Percentiles rank a stretch among this genome's conserved stretches.
These are phyloP conservation scores for Platanthera zijinensis DNA, from an alignment of 106 monocot species.

Conservation along the genomic window DNA sequence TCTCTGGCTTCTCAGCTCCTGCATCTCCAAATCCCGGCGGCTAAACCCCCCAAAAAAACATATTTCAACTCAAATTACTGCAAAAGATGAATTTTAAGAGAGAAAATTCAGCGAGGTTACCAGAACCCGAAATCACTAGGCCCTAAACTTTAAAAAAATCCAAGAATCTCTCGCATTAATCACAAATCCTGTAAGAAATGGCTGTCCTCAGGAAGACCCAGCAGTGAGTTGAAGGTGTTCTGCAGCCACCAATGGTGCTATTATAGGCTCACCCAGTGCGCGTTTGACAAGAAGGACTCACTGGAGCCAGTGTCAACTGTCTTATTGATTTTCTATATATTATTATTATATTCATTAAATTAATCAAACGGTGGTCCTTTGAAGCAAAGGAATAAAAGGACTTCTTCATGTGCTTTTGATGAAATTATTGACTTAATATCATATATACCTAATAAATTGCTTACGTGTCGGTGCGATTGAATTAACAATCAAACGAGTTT, in stretches of 20 bases:
- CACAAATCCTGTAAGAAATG: background rate
- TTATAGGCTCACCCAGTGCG: conserved; percentile 3
- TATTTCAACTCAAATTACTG: background rate
- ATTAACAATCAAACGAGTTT: background rate
- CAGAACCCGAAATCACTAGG: background rate
- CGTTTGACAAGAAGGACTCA: conserved; percentile 1
- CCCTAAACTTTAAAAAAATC: background rate
- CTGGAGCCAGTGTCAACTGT: conserved; percentile 6
- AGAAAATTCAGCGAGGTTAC: background rate
- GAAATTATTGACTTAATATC: background rate
- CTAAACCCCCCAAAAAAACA: background rate
- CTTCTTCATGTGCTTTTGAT: background rate
- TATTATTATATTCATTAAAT: background rate
- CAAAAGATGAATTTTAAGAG: background rate
- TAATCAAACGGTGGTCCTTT: conserved; percentile 1
- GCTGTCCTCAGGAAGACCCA: background rate
- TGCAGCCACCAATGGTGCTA: conserved; percentile 8
- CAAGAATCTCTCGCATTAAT: background rate
- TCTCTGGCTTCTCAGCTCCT: conserved; percentile 2
- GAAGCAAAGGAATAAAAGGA: conserved; percentile 5
- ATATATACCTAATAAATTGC: background rate
- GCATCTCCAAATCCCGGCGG: background rate
- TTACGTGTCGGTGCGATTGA: background rate
- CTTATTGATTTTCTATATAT: background rate
- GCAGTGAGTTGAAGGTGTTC: background rate